Evolutionary conservation across 306 rosid genomes (phyloP), one percentile per base, ranked within the genome.

Genomic region (Prunus davidiana): DNA sequence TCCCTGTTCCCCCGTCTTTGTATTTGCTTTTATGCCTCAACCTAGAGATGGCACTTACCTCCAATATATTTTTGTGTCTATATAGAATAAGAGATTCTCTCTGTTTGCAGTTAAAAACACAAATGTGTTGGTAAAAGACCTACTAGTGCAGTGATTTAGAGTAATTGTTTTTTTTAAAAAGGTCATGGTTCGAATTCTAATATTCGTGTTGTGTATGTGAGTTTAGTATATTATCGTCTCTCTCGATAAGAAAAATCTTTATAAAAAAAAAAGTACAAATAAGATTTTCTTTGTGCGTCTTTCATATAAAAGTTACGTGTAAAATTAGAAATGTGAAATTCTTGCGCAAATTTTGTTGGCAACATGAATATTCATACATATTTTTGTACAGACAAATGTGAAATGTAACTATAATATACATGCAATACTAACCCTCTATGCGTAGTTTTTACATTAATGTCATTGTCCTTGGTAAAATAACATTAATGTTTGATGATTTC

Each of bases 1-100:
- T 91, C 90, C 78, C 67, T 88, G 87, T 88, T 82, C 84, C 84
- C 86, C 77, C 60, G 87, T 73, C 47, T 71, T 45, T 72, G 63
- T 61, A 60, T 68, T 15, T 62, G 24, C 20, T 56, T 67, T 66
- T 76, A 49, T 24, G 71, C 73, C 18, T 32, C 47, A 3, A 16
- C 25, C 49, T 62, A 15, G 11, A 25, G 38, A 24, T 24, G 41
- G 4, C 66, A 8, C 41, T 62, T 62, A 0, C 20, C 19, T 62
- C 66, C 28, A 24, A 27, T 27, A 25, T 62, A 13, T 28, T 13
- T 28, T 6, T 14, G 27, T 55, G 61, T 56, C 27, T 11, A 56
- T 20, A 20, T 10, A 20, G 7, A 56, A 20, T 56, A 0, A 38
- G 43, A 6, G 43, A 38, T 38, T 38, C 43, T 38, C 43, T 38